phyloP scores from a whole-genome alignment of 768 basidiomycete genomes.

The Suillus fuscotomentosus region DNA sequence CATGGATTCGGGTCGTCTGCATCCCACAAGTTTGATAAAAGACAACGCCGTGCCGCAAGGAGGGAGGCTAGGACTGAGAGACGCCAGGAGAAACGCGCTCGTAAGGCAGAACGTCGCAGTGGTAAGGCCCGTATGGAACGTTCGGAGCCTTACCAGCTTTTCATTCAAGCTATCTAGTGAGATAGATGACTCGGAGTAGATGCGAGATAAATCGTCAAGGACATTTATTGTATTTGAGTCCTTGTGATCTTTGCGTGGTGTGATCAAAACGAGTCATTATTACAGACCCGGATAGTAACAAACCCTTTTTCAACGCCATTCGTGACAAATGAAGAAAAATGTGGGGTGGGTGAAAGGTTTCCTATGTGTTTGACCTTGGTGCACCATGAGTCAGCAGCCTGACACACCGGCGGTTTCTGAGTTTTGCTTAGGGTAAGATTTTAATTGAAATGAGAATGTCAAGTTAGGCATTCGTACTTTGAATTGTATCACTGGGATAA shows the following conservation, averaged over 20 bases:
- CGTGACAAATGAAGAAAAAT: neutral
- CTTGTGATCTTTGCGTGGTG: neutral
- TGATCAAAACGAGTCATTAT: neutral
- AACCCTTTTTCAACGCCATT: neutral
- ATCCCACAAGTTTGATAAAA: slow-evolving; percentile 8
- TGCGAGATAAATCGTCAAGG: neutral
- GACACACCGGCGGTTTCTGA: too few relatives aligned
- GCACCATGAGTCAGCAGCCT: too few relatives aligned
- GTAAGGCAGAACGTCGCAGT: slow-evolving; percentile 12
- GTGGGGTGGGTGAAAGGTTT: neutral
- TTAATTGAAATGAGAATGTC: too few relatives aligned
- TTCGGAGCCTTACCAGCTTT: slow-evolving; percentile 21
- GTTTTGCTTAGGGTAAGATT: too few relatives aligned
- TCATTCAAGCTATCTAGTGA: slow-evolving; percentile 12
- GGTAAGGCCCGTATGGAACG: slow-evolving; percentile 18
- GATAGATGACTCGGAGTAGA: neutral
- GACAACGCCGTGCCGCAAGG: slow-evolving; percentile 7
- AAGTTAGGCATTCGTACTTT: too few relatives aligned
- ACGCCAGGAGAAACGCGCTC: slow-evolving; percentile 15
- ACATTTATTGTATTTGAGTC: neutral
- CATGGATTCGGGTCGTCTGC: neutral
- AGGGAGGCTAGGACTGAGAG: slow-evolving; percentile 13
- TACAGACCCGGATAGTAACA: neutral
- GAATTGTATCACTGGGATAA: too few relatives aligned
- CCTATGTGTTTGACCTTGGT: too few relatives aligned